Evolutionary conservation across 768 basidiomycete species (phyloP).

Genomic region (Kwoniella newhampshirensis): DNA sequence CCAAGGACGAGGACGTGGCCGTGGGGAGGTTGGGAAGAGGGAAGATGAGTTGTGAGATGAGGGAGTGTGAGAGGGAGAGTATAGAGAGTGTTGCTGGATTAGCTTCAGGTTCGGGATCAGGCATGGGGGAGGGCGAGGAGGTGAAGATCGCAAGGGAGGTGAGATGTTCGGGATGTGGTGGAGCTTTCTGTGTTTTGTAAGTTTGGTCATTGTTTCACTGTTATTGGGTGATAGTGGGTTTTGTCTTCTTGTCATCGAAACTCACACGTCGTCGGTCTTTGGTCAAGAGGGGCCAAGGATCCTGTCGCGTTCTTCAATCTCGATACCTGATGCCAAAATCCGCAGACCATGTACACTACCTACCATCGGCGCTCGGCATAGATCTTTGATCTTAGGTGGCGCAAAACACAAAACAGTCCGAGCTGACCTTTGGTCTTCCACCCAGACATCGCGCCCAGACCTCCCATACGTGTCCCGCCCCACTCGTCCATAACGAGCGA

Average conservation of each 20-base stretch:
- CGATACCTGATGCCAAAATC: too few relatives aligned
- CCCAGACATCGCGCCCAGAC: constrained; percentile 36
- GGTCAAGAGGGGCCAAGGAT: too few relatives aligned
- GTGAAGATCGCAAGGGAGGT: constrained; percentile 30
- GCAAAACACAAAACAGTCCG: too few relatives aligned
- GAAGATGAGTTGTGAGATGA: constrained; percentile 20
- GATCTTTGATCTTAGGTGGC: too few relatives aligned
- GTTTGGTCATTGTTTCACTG: too few relatives aligned
- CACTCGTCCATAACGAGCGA: constrained; percentile 23
- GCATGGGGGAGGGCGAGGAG: constrained; percentile 1
- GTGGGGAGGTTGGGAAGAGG: constrained; percentile 11
- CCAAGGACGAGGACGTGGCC: not conserved
- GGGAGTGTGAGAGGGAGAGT: constrained; percentile 29
- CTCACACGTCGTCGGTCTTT: too few relatives aligned
- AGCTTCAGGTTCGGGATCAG: too few relatives aligned
- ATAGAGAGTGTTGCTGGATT: constrained; percentile 35
- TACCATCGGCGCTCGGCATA: too few relatives aligned
- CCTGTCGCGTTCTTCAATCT: too few relatives aligned
- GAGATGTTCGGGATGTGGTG: constrained; percentile 27
- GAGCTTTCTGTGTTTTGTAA: constrained; percentile 32
- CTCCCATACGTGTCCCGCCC: constrained; percentile 33
- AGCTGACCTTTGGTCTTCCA: too few relatives aligned
- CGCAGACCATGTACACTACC: too few relatives aligned
- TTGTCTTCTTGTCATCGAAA: too few relatives aligned
- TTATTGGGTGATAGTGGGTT: not conserved